phyloP scores from a whole-genome alignment of 768 basidiomycete genomes.

The Leccinum barrowsii region DNA sequence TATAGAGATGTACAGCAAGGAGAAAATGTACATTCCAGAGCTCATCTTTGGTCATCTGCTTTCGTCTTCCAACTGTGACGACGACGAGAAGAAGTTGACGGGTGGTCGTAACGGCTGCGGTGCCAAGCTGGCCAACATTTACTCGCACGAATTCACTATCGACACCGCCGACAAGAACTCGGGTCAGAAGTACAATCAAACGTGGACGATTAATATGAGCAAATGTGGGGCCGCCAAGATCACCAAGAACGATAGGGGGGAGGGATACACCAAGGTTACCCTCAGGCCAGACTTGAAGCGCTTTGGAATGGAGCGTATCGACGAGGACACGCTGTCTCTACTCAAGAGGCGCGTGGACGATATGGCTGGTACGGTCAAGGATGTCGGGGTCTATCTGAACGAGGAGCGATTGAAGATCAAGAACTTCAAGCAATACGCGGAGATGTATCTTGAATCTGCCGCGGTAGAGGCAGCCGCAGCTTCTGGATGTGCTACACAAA shows the following conservation, averaged over 20 bases:
- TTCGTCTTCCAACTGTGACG: slow-evolving; percentile 96
- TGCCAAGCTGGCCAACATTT: too few relatives aligned
- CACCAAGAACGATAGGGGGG: slow-evolving; percentile 83
- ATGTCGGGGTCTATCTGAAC: slow-evolving; percentile 91
- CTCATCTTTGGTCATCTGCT: slow-evolving; percentile 97
- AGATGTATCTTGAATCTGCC: slow-evolving; percentile 77
- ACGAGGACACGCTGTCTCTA: slow-evolving; percentile 85
- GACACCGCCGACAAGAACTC: slow-evolving; percentile 91
- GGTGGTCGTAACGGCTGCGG: slow-evolving; percentile 75
- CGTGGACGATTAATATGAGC: slow-evolving; percentile 92
- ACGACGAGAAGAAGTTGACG: slow-evolving; percentile 96
- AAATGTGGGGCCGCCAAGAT: slow-evolving; percentile 88
- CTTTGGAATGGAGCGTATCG: slow-evolving; percentile 89
- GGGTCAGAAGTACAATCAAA: slow-evolving; percentile 90
- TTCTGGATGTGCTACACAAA: slow-evolving; percentile 75
- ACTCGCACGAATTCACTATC: slow-evolving; percentile 88
- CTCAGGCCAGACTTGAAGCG: slow-evolving; percentile 90
- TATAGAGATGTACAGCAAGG: slow-evolving; percentile 83
- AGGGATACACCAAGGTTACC: slow-evolving; percentile 90
- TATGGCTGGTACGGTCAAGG: slow-evolving; percentile 91
- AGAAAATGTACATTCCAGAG: slow-evolving; percentile 95
- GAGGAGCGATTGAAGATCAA: slow-evolving; percentile 90
- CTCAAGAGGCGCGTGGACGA: slow-evolving; percentile 95
- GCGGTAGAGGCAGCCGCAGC: slow-evolving; percentile 39
- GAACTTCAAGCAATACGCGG: slow-evolving; percentile 95